These are phyloP conservation scores for Rostrohypoxylon terebratum DNA, from an alignment of 495 filamentous ascomycete genomes.

Conservation along the genomic window DNA sequence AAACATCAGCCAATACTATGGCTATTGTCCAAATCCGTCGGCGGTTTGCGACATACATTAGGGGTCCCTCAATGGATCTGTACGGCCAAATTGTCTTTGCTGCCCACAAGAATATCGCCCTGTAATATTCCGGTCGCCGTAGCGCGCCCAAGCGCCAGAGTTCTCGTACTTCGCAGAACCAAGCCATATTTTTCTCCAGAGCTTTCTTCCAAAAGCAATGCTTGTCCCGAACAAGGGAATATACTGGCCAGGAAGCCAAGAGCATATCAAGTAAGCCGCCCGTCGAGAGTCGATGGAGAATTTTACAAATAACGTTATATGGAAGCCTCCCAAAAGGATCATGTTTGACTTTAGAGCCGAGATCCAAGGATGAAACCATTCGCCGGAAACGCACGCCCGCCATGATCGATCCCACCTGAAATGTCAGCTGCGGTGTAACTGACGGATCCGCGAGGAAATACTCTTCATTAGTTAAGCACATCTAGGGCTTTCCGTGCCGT, in stretches of 20 bases:
- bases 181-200: conserved; percentile 14
- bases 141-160: not conserved
- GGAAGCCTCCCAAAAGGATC: conserved; percentile 14
- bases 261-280: not conserved
- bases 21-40: conserved; percentile 21
- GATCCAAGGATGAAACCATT: not conserved
- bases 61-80: not conserved
- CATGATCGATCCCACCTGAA: conserved; percentile 5
- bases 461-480: conserved; percentile 10
- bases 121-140: not conserved
- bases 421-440: not conserved
- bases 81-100: not conserved
- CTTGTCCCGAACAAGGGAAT: not conserved
- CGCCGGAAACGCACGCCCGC: not conserved
- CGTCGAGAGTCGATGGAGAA: not conserved
- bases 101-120: conserved; percentile 25
- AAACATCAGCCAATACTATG: not conserved
- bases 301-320: not conserved
- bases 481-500: conserved; percentile 8
- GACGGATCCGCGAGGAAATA: conserved; percentile 17
- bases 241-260: conserved; percentile 7
- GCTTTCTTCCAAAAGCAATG: conserved; percentile 11
- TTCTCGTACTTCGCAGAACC: conserved; percentile 17
- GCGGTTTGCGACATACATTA: conserved; percentile 22
- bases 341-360: conserved; percentile 1